A percentile compares a stretch with the other conserved stretches of the same genome.
Conservation (phyloP, 2,329 filamentous ascomycete species). For the Curvularia sp. region DNA sequence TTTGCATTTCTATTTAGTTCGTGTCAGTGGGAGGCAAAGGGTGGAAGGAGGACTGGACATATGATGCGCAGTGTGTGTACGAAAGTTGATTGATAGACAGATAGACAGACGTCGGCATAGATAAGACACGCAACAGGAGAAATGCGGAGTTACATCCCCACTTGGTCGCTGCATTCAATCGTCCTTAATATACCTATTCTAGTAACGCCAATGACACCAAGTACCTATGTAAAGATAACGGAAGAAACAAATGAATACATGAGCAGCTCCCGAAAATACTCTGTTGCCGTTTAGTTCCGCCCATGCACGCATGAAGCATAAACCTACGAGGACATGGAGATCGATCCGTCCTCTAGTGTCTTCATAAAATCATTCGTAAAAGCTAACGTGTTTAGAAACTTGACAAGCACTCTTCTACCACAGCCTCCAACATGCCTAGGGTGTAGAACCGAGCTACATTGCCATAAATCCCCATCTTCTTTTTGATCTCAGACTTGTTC, state of each 20-base stretch:
- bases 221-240: not conserved
- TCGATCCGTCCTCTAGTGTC: not conserved
- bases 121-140: conserved; percentile 9
- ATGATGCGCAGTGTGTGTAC: not conserved
- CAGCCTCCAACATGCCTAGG: conserved; percentile 78
- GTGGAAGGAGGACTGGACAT: not conserved
- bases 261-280: not conserved
- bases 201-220: conserved; percentile 1
- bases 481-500: conserved; percentile 69
- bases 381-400: conserved; percentile 42
- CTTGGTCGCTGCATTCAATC: conserved; percentile 14
- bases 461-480: conserved; percentile 71
- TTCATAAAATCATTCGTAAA: not conserved
- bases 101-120: conserved; percentile 13
- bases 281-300: not conserved
- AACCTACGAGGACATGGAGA: not conserved
- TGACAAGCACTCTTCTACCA: conserved; percentile 70
- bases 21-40: not conserved
- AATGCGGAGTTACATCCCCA: conserved; percentile 4
- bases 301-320: not conserved
- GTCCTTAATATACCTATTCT: not conserved
- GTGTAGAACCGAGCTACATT: conserved; percentile 81
- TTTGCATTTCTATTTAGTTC: not conserved
- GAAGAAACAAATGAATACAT: not conserved
- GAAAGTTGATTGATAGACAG: not conserved